Percentiles rank a stretch among this genome's conserved stretches.
Conservation (phyloP, 345 rosid species). For the sweet orange (Citrus sinensis) region DNA sequence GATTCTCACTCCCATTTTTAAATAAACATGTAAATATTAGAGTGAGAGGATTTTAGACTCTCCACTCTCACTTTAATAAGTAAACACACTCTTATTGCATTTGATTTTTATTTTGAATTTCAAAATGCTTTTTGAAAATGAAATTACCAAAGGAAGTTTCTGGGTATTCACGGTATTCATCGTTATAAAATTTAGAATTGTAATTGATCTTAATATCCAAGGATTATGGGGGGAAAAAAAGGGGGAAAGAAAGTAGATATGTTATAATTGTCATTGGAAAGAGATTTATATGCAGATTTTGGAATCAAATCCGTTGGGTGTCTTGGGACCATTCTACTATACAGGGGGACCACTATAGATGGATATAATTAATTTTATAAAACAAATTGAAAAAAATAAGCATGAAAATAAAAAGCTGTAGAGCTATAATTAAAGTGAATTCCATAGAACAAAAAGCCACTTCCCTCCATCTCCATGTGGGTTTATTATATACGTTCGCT, state of each 20-base stretch:
- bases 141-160: too few relatives aligned
- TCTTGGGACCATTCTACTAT: background rate
- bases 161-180: too few relatives aligned
- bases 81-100: too few relatives aligned
- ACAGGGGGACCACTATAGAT: background rate
- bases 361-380: background rate
- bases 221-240: too few relatives aligned
- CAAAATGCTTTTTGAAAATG: too few relatives aligned
- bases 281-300: background rate
- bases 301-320: background rate
- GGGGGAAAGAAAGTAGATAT: too few relatives aligned
- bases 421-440: background rate
- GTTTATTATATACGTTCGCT: background rate
- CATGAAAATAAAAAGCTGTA: background rate
- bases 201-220: too few relatives aligned
- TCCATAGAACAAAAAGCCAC: background rate
- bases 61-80: too few relatives aligned
- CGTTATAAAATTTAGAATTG: too few relatives aligned
- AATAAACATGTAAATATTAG: too few relatives aligned
- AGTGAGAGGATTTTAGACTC: rapidly evolving
- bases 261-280: background rate
- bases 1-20: too few relatives aligned
- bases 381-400: background rate
- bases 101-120: too few relatives aligned
- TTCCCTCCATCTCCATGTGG: background rate